Base-by-base conservation (phyloP, 805 yeast species). In the Isabelozyma heimii region DNA sequence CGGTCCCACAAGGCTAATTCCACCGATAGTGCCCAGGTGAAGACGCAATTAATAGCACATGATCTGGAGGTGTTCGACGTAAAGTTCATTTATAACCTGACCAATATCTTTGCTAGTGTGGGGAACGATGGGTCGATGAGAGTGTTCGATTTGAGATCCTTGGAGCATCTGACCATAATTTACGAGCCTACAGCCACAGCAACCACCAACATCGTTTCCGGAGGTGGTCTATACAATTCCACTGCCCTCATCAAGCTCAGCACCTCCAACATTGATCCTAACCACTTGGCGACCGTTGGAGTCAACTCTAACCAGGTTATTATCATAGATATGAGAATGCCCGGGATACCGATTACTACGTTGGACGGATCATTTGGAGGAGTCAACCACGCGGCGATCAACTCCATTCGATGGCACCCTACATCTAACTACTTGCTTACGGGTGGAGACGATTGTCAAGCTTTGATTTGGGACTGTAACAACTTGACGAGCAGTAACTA, bases 81-180 rank as follows among this genome's bases (percentile, higher is more conserved):
- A 28, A 81, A 87, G 53, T 94, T 91, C 64, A 70, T 91, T 44
- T 82, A 86, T 44, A 84, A 84, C 14, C 81, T 88, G 35, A 82
- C 86, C 42, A 79, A 87, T 60, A 78, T 91, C 26, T 94, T 94
- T 68, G 89, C 96, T 43, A 86, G 94, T 47, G 96, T 92, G 47
- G 96, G 97, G 2, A 91, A 91, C 46, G 99, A 94, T 68, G 99
- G 99, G 0, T 86, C 95, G 14, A 89, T 91, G 63, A 76, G 99
- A 40, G 87, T 94, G 7, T 94, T 94, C 66, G 99, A 94, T 62
- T 75, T 94, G 51, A 72, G 99, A 48, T 78, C 91, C 8, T 72
- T 92, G 45, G 97, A 94, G 51, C 98, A 91, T 65, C 88, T 96
- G 14, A 92, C 99, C 1, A 94, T 94, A 56, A 86, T 94, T 13